Percentiles rank a stretch among this genome's conserved stretches.
phyloP scores from a whole-genome alignment of 768 basidiomycete genomes.

The Serendipita sp. region DNA sequence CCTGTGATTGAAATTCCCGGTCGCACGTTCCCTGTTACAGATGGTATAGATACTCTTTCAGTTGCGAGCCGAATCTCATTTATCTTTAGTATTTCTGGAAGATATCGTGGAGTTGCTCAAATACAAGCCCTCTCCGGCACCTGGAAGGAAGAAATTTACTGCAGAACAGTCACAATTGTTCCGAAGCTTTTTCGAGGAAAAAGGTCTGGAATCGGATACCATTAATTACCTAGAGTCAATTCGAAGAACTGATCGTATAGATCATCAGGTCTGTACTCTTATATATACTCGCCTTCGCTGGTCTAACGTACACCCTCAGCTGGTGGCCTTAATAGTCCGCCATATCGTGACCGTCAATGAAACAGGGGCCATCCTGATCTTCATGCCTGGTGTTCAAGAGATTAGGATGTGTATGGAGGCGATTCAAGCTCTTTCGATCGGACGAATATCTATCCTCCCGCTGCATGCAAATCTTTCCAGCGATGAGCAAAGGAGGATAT shows the following conservation, averaged over 20 bases:
- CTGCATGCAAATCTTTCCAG: slow-evolving; percentile 80
- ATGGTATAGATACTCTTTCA: slow-evolving; percentile 28
- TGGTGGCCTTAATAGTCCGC: slow-evolving; percentile 49
- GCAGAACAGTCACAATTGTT: slow-evolving; percentile 33
- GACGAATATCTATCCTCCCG: slow-evolving; percentile 44
- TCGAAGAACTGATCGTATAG: slow-evolving; percentile 45
- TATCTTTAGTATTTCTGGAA: slow-evolving; percentile 42
- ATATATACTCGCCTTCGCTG: neutral
- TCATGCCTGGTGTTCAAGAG: slow-evolving; percentile 82
- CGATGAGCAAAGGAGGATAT: slow-evolving; percentile 69
- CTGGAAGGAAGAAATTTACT: slow-evolving; percentile 23
- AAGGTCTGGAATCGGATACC: slow-evolving; percentile 36
- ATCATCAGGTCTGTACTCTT: slow-evolving; percentile 41
- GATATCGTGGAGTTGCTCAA: slow-evolving; percentile 45
- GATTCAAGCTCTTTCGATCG: slow-evolving; percentile 25
- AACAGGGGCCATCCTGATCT: slow-evolving; percentile 63
- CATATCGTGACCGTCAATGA: slow-evolving; percentile 40
- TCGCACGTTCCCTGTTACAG: slow-evolving; percentile 57
- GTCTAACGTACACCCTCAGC: slow-evolving; percentile 20
- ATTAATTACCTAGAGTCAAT: slow-evolving; percentile 45
- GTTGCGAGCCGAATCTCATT: neutral
- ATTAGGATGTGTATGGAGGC: slow-evolving; percentile 62
- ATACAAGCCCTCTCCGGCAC: slow-evolving; percentile 34
- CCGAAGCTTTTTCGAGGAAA: slow-evolving; percentile 31
- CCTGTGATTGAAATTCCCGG: slow-evolving; percentile 78